Evolutionary conservation across 176 grass and related monocot genomes (phyloP), one percentile per base, ranked within the genome.

Genomic region (Phragmites australis): DNA sequence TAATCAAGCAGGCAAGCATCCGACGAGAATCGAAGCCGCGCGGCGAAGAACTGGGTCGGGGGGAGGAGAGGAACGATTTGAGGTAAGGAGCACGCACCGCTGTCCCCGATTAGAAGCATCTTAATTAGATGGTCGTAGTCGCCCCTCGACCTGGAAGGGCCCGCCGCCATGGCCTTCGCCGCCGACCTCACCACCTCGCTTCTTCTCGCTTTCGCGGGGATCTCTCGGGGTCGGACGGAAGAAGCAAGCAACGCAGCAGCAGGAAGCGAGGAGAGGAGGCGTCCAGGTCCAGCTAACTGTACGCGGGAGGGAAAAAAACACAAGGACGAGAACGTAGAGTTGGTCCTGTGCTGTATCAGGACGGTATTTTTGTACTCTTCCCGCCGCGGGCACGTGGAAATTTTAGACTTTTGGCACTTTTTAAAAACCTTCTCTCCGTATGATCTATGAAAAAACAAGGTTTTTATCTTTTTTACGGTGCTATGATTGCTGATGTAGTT

Each of bases 91-190:
- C 2, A 78, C 81, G 46, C 63, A 62, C 86, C 86, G 80, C 86
- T 88, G 75, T 88, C 86, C 49, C 86, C 86, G 75, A 88, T 88
- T 49, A 88, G 86, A 30, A 88, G 86, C 46, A 88, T 67, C 86
- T 88, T 88, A 59, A 88, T 74, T 49, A 88, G 86, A 50, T 88
- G 86, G 86, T 88, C 81, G 81, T 73, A 88, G 86, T 88, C 86
- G 80, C 80, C 86, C 17, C 86, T 68, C 22, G 80, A 56, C 81
- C 81, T 88, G 30, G 81, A 83, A 22, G 80, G 68, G n/a, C 80
- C 74, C 57, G n/a, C 74, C 67, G 86, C 66, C 86, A 88, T 88
- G 26, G 43, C 25, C 17, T 22, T 46, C 31, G 32, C 54, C 53
- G 15, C 30, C 60, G 21, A n/a, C n/a, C 26, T 5, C 3, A 37